Evolutionary conservation across 257 asterid species (phyloP).

Genomic region (Primulina huaijiensis): DNA sequence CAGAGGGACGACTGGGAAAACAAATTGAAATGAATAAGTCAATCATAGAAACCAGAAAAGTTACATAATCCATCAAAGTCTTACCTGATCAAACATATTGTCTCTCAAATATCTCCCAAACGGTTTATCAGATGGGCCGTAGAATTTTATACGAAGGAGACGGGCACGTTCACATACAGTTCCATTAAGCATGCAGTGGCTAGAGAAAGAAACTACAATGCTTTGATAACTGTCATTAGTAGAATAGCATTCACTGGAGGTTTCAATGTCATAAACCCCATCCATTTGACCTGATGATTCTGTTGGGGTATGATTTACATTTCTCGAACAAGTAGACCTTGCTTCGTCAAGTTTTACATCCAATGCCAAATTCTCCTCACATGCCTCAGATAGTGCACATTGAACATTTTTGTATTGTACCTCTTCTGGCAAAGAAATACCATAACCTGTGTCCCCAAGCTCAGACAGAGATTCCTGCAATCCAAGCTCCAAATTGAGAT

Average conservation of each 20-base stretch:
- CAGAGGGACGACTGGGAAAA: constrained; percentile 63
- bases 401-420: constrained; percentile 31
- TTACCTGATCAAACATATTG: constrained; percentile 86
- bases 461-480: constrained; percentile 50
- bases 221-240: constrained; percentile 60
- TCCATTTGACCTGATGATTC: constrained; percentile 33
- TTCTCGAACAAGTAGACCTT: constrained; percentile 16
- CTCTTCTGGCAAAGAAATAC: constrained; percentile 37
- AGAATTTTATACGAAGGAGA: constrained; percentile 73
- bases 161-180: constrained; percentile 81
- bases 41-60: neutral
- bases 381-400: constrained; percentile 34
- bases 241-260: constrained; percentile 44
- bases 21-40: constrained; percentile 19
- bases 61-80: constrained; percentile 12
- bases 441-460: constrained; percentile 31
- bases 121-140: constrained; percentile 87
- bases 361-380: constrained; percentile 37
- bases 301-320: constrained; percentile 16
- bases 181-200: constrained; percentile 65
- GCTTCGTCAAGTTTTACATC: constrained; percentile 24
- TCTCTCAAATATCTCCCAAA: constrained; percentile 84
- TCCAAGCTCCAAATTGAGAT: constrained; percentile 46
- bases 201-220: constrained; percentile 84
- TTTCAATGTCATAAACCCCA: constrained; percentile 37